Evolutionary conservation across 1,139 yeast genomes (phyloP), one percentile per base, ranked within the genome.

Genomic region (Kluyveromyces sp.): DNA sequence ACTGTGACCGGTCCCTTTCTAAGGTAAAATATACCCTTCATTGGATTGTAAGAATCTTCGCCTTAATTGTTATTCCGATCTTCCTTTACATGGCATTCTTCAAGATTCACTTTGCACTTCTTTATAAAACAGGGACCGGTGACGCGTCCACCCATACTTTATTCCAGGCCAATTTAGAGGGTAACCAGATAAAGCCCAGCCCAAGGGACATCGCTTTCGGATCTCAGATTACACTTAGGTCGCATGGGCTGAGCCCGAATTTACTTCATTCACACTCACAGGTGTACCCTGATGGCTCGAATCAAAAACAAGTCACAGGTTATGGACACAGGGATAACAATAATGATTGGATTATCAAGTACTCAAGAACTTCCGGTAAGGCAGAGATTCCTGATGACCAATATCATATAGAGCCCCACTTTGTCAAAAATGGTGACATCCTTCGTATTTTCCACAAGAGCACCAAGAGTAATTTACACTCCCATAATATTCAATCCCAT

Each of bases 51-150:
- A 74, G 98, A 55, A 71, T 82, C n/a, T 43, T 74, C 2, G 65
- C 79, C 13, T 69, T 94, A 57, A 87, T 92, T 31, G 37, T 83
- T 0, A 66, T 88, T n/a, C 99, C 99, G 2, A 59, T 77, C 39
- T 36, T 74, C 28, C 75, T 92, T 17, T 92, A 89, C 58, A 63
- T 83, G 52, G 56, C 73, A 12, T 76, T 82, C 54, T 92, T 92
- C 71, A 84, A 81, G 63, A 69, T 84, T 39, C 99, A 92, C 64
- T 92, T 92, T 56, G 54, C 70, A 16, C 69, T 89, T 28, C 73
- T 92, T 46, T 79, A 74, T 58, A 80, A 78, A 55, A 78, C 95
- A 3, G 98, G 94, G 8, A 73, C 85, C 0, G 94, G 89, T 17
- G 84, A 82, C 57, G 82, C 86, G 0, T 76, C 87, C 2, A 77